Base-by-base conservation (phyloP, 495 filamentous ascomycete genomes). In the Penicillium robsamsonii region DNA sequence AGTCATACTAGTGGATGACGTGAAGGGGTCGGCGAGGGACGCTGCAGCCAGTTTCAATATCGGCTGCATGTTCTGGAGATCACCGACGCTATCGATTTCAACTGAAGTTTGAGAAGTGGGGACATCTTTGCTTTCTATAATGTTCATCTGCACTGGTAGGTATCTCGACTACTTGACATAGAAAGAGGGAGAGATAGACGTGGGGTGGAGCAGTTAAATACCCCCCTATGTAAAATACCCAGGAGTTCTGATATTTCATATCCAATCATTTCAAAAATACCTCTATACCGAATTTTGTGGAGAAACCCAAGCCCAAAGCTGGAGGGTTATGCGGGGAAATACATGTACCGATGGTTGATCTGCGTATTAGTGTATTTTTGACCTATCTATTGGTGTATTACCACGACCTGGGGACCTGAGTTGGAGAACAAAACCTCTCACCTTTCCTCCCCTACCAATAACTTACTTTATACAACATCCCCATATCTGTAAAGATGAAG, bases 1-100 rank as follows among this genome's bases (percentile, higher is more conserved):
- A 83, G 20, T 68, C 74, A 40, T 81, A 81, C 58, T 81, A 75
- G 57, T 8, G 42, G n/a, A 30, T 50, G 11, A 18, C 45, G 20
- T 45, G 41, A 33, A 31, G 15, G 20, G 12, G 35, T 24, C 22
- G 17, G 27, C 22, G 5, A 31, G 4, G 5, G 45, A 31, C 4
- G 0, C 9, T 17, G 35, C 13, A 17, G n/a, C 9, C 5, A 20
- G 8, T 37, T n/a, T 27, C n/a, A n/a, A 33, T 22, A 51, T 43
- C 18, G 27, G 17, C 37, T 41, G 30, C 35, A 22, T 38, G 30
- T n/a, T 7, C 30, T 47, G 22, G 24, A 41, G 7, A 29, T 42
- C 17, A 50, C 12, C 5, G 11, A 41, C 31, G 4, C 12, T 22
- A 18, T 53, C n/a, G 46, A 20, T 50, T 53, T 46, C 13, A 50